Percentiles rank a stretch among this genome's conserved stretches.
These are phyloP conservation scores for Luffa acutangula DNA, from an alignment of 306 rosid species.

Conservation along the genomic window DNA sequence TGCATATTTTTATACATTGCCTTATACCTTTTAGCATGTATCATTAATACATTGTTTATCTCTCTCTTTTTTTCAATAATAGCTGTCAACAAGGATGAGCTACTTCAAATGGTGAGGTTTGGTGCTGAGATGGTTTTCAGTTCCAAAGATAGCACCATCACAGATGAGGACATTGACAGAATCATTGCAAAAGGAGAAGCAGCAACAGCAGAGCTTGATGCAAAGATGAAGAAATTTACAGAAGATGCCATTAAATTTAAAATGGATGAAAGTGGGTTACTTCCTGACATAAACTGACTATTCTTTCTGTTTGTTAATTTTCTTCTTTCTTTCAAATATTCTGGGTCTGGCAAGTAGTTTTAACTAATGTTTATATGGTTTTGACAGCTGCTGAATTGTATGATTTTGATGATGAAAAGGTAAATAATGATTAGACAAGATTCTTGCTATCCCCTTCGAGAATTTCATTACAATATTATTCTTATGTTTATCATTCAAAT, in stretches of 20 bases:
- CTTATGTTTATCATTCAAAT: neutral
- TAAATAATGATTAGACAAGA: slow-evolving; percentile 3
- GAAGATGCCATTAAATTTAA: slow-evolving; percentile 98
- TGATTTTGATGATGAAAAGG: slow-evolving; percentile 96
- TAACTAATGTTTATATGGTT: slow-evolving; percentile 17
- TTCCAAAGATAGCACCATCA: slow-evolving; percentile 93
- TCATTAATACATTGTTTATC: neutral
- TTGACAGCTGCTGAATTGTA: slow-evolving; percentile 85
- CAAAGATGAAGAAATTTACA: slow-evolving; percentile 98
- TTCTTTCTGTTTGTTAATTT: slow-evolving; percentile 3
- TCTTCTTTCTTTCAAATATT: neutral
- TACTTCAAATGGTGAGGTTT: slow-evolving; percentile 95
- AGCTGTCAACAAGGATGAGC: slow-evolving; percentile 97
- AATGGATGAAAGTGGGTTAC: slow-evolving; percentile 89
- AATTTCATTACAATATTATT: neutral
- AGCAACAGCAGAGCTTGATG: slow-evolving; percentile 96
- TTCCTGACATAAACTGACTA: neutral
- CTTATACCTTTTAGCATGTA: neutral
- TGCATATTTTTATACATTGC: neutral
- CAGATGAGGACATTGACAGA: slow-evolving; percentile 95
- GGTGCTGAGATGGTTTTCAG: slow-evolving; percentile 99
- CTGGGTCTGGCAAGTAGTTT: neutral
- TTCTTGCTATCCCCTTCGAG: neutral
- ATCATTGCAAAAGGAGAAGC: slow-evolving; percentile 97
- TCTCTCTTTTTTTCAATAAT: slow-evolving; percentile 10